Percentiles rank a stretch among this genome's conserved stretches.
phyloP scores from a whole-genome alignment of 2,329 filamentous ascomycete genomes.

The Xylariales sp. region DNA sequence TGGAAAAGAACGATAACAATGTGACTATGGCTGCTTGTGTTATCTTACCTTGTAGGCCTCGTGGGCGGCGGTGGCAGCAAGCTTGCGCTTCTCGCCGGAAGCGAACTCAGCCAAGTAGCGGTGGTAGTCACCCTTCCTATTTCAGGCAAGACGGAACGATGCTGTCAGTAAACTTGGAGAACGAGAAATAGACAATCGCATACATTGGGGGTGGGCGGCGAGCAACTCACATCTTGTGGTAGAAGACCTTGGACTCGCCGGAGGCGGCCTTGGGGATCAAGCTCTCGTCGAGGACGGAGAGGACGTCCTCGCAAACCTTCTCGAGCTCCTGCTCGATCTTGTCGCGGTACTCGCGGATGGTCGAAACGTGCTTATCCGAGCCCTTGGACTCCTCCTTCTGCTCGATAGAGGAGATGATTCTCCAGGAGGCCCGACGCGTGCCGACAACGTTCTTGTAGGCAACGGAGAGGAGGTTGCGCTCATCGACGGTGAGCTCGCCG shows the following conservation, averaged over 20 bases:
- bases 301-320: constrained; percentile 96
- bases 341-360: constrained; percentile 95
- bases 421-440: constrained; percentile 96
- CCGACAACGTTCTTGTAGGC: constrained; percentile 99
- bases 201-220: constrained; percentile 1
- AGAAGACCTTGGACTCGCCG: constrained; percentile 99
- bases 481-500: constrained; percentile 83
- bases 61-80: constrained; percentile 78
- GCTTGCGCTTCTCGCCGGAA: constrained; percentile 87
- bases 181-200: background rate
- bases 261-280: constrained; percentile 94
- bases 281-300: constrained; percentile 88
- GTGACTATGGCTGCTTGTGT: background rate
- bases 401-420: constrained; percentile 99
- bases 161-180: constrained; percentile 2
- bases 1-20: background rate
- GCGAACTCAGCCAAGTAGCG: constrained; percentile 93
- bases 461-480: constrained; percentile 97
- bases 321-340: constrained; percentile 98
- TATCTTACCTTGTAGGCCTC: constrained; percentile 96
- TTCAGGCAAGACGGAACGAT: constrained; percentile 10
- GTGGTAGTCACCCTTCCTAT: constrained; percentile 96
- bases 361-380: constrained; percentile 86
- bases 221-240: constrained; percentile 93
- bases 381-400: constrained; percentile 99